Evolutionary conservation across 148 eudicot genomes (phyloP).

Genomic region (Fallopia convolvulus): DNA sequence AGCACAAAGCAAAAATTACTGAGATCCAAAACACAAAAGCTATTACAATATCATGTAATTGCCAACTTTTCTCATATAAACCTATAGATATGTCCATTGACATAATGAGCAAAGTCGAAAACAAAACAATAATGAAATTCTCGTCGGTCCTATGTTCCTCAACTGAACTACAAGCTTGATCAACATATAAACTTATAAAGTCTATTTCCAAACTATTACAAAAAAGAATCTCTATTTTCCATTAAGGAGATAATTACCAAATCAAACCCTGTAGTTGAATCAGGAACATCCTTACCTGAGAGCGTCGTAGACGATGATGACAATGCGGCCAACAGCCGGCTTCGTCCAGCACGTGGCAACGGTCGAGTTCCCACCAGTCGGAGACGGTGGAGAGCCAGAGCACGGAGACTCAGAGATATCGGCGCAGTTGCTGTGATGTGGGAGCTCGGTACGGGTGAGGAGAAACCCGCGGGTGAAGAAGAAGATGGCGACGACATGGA

Average conservation of each 20-base stretch:
- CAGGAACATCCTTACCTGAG: constrained; percentile 37
- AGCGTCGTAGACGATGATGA: constrained; percentile 85
- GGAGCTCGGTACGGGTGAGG: constrained; percentile 88
- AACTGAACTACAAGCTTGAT: background rate
- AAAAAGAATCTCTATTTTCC: background rate
- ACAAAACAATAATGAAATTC: background rate
- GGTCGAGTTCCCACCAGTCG: background rate
- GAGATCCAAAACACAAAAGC: background rate
- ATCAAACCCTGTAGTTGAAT: background rate
- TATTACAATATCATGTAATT: background rate
- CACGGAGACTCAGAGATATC: constrained; percentile 64
- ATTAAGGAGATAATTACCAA: background rate
- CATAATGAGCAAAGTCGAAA: background rate
- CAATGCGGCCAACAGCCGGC: constrained; percentile 63
- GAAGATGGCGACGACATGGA: constrained; percentile 53
- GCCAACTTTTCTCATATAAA: background rate
- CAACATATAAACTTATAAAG: background rate
- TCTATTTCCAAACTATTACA: background rate
- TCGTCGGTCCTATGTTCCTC: background rate
- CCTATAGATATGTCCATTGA: background rate
- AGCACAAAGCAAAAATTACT: background rate
- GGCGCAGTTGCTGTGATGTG: constrained; percentile 59
- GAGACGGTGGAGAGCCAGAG: constrained; percentile 10
- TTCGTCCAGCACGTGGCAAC: constrained; percentile 58
- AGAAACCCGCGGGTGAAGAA: constrained; percentile 90